These are phyloP conservation scores for Nicotiana obtusifolia DNA, from an alignment of 257 asterid genomes.

Conservation along the genomic window DNA sequence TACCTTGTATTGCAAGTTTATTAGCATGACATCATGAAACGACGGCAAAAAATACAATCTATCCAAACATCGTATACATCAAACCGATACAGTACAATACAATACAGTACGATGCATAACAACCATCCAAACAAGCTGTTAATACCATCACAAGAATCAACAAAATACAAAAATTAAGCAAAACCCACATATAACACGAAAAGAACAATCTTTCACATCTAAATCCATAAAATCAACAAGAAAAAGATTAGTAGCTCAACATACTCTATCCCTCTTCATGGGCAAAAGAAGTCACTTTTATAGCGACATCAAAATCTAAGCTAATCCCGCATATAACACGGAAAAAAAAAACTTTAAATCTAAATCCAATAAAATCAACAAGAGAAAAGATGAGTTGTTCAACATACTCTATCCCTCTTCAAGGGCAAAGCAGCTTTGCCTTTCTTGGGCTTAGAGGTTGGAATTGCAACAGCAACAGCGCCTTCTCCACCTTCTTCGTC, in stretches of 20 bases:
- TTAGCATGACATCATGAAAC: too few relatives aligned
- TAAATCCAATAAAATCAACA: not conserved
- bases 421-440: slow-evolving; percentile 87
- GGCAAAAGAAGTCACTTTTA: not conserved
- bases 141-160: too few relatives aligned
- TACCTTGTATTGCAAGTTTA: too few relatives aligned
- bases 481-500: slow-evolving; percentile 32
- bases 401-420: slow-evolving; percentile 80
- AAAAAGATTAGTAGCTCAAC: not conserved
- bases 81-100: too few relatives aligned
- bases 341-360: not conserved
- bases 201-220: not conserved
- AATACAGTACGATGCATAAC: too few relatives aligned
- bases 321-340: not conserved
- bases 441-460: slow-evolving; percentile 66
- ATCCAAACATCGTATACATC: too few relatives aligned
- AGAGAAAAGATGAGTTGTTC: not conserved
- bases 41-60: too few relatives aligned
- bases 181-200: not conserved
- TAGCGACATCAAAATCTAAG: not conserved
- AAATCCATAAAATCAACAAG: not conserved
- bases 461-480: slow-evolving; percentile 35
- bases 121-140: too few relatives aligned
- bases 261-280: not conserved
- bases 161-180: not conserved